phyloP scores from a whole-genome alignment of 1,139 yeast species.

The Hansenula sp. region DNA sequence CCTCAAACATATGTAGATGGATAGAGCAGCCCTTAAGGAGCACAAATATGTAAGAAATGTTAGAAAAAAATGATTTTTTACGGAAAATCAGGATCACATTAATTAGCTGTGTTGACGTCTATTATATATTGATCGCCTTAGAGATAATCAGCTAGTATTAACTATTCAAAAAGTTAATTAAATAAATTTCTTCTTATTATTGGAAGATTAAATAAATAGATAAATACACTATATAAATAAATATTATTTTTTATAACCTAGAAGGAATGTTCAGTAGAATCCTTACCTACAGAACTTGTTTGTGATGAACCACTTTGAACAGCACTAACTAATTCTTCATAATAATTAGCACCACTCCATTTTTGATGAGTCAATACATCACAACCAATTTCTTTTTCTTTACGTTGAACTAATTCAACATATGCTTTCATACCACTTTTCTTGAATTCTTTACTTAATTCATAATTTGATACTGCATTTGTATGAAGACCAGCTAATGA shows the following conservation, averaged over 20 bases:
- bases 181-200: too few relatives aligned
- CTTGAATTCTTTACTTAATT: slow-evolving; percentile 41
- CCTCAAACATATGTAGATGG: too few relatives aligned
- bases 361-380: slow-evolving; percentile 55
- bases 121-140: too few relatives aligned
- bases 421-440: slow-evolving; percentile 53
- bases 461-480: slow-evolving; percentile 46
- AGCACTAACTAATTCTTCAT: slow-evolving; percentile 40
- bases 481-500: slow-evolving; percentile 53
- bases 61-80: too few relatives aligned
- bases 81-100: too few relatives aligned
- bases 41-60: too few relatives aligned
- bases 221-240: background rate
- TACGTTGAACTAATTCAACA: slow-evolving; percentile 44
- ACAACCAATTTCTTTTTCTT: slow-evolving; percentile 40
- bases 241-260: too few relatives aligned
- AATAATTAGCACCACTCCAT: slow-evolving; percentile 56
- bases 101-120: too few relatives aligned
- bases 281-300: slow-evolving; percentile 42
- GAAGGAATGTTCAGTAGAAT: slow-evolving; percentile 36
- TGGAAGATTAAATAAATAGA: background rate
- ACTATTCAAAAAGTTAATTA: too few relatives aligned
- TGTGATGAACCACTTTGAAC: slow-evolving; percentile 41
- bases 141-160: too few relatives aligned
- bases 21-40: too few relatives aligned